phyloP scores from a whole-genome alignment of 192 early-diverging fungal species.

The Phlyctochytrium arcticum region DNA sequence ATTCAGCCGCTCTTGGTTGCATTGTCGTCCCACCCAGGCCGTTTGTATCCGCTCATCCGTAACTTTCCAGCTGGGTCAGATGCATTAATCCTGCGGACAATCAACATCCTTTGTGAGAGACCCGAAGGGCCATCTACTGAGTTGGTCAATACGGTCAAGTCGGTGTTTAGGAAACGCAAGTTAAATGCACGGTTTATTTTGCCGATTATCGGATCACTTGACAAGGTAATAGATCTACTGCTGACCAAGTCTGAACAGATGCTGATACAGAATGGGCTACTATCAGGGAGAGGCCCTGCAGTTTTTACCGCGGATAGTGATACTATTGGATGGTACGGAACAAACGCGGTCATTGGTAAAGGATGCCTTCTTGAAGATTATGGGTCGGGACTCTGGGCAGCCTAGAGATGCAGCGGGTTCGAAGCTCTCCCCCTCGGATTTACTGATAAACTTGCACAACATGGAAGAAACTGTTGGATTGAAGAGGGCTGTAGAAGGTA shows the following conservation, averaged over 20 bases:
- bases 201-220: conserved; percentile 58
- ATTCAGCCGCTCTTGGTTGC: conserved; percentile 66
- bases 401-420: conserved; percentile 7
- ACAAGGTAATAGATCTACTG: conserved; percentile 42
- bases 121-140: conserved; percentile 45
- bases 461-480: conserved; percentile 66
- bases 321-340: conserved; percentile 62
- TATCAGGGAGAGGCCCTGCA: conserved; percentile 51
- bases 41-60: conserved; percentile 53
- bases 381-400: conserved; percentile 27
- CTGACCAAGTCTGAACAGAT: not conserved
- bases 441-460: conserved; percentile 65
- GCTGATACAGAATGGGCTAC: not conserved
- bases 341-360: conserved; percentile 54
- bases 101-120: conserved; percentile 61
- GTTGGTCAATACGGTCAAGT: conserved; percentile 54
- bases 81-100: conserved; percentile 55
- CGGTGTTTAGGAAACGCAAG: conserved; percentile 46
- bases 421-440: conserved; percentile 57
- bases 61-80: conserved; percentile 71
- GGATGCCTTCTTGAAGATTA: conserved; percentile 57
- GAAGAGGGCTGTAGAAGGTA: conserved; percentile 66
- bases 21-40: conserved; percentile 46
- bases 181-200: conserved; percentile 67
- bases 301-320: conserved; percentile 58